Conservation (phyloP, 805 yeast species). For the Candida michaelii region DNA sequence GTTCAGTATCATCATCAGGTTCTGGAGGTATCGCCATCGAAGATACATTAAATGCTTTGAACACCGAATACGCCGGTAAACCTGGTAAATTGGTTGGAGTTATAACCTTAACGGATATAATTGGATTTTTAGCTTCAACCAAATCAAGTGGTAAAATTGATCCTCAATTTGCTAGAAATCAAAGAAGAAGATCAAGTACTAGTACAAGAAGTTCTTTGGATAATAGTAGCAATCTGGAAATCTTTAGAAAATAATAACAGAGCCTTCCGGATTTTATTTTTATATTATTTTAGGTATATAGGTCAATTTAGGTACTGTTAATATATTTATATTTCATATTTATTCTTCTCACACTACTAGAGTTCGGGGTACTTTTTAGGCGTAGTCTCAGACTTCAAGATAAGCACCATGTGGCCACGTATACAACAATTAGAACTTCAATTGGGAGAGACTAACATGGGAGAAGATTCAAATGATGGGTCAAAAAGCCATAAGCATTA, state of each 20-base stretch:
- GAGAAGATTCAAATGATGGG: too few relatives aligned
- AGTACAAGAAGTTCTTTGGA: constrained; percentile 23
- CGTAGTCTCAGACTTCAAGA: too few relatives aligned
- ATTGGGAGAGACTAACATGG: too few relatives aligned
- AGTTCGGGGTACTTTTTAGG: too few relatives aligned
- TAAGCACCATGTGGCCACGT: too few relatives aligned
- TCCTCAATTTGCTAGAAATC: constrained; percentile 85
- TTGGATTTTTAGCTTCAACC: constrained; percentile 74
- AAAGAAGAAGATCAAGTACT: constrained; percentile 66
- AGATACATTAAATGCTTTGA: constrained; percentile 14
- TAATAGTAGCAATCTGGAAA: constrained; percentile 11
- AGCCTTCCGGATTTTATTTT: too few relatives aligned
- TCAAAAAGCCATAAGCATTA: too few relatives aligned
- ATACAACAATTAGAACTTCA: too few relatives aligned
- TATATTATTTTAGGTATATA: too few relatives aligned
- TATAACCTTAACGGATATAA: constrained; percentile 84
- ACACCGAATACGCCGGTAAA: constrained; percentile 36
- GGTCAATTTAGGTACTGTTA: too few relatives aligned
- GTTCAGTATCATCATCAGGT: neutral
- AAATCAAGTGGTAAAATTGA: constrained; percentile 69
- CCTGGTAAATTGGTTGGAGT: constrained; percentile 90
- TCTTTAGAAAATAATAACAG: constrained; percentile 8
- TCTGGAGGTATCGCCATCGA: constrained; percentile 30
- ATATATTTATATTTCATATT: too few relatives aligned
- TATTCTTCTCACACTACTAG: too few relatives aligned